Evolutionary conservation across 768 basidiomycete species (phyloP), one percentile per base, ranked within the genome.

Genomic region (Podaxis carcinomalis): DNA sequence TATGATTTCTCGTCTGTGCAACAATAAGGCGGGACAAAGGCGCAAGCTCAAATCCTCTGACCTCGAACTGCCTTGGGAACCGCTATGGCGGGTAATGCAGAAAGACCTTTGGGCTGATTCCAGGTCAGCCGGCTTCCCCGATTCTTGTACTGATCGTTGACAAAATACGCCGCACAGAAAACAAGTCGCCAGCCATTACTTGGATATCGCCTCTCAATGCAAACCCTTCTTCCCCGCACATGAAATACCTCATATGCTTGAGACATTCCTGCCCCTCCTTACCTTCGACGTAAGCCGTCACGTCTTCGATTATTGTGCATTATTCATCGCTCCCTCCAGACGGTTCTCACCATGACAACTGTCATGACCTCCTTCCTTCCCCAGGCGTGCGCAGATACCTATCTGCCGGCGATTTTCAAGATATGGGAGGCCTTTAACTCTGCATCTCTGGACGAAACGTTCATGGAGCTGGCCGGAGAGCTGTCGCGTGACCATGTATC

Each of bases 361-460:
- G 87, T 92, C 23, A 68, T 93, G 62, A 85, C 86, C 13, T 89
- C 89, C 0, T 93, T 93, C 74, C 74, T 93, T 36, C 92, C 92
- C 3, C 84, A 83, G 4, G 81, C 83, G 2, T 79, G 86, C 65
- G 78, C 79, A 6, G 82, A 89, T 56, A 75, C 85, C 6, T 93
- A 92, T 69, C 74, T 92, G 46, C 89, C 91, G 9, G 68, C 83
- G 0, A 68, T 93, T 13, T 90, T 93, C 75, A 85, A 79, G 59
- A 73, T 92, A 4, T 91, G 91, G 89, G 87, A 90, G 65, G 84
- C 86, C 3, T 88, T 92, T 67, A 90, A 90, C 67, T 90, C 89
- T 0, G 80, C 82, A 50, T 73, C 85, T 14, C 73, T 92, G 53
- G 90, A 93, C 64, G 91, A 93, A 62, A 82, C 89, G 62, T 74